Conservation (phyloP, 2,329 filamentous ascomycete species). For the Pseudogymnoascus sp. region DNA sequence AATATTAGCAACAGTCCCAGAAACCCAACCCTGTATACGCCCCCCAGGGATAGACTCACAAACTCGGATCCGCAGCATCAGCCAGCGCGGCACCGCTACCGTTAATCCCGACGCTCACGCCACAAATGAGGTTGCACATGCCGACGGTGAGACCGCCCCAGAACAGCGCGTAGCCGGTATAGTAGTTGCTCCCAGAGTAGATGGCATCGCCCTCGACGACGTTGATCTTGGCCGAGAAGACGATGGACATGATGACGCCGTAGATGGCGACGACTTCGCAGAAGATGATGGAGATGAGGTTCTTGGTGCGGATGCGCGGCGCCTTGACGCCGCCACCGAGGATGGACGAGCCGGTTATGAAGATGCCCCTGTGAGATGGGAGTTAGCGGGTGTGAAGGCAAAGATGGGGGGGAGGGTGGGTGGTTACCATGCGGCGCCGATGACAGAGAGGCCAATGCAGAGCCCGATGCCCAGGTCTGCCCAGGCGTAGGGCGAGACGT, state of each 20-base stretch:
- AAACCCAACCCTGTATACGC: neutral
- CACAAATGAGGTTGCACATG: slow-evolving; percentile 91
- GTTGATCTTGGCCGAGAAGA: slow-evolving; percentile 85
- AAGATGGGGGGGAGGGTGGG: neutral
- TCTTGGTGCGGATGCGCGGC: slow-evolving; percentile 97
- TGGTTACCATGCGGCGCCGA: slow-evolving; percentile 87
- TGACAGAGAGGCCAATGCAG: slow-evolving; percentile 92
- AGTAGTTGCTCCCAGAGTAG: slow-evolving; percentile 73
- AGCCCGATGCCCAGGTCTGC: slow-evolving; percentile 82
- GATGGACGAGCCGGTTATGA: slow-evolving; percentile 96
- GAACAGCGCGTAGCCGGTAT: slow-evolving; percentile 91
- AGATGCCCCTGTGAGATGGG: slow-evolving; percentile 69
- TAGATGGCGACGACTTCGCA: slow-evolving; percentile 99
- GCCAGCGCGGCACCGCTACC: slow-evolving; percentile 92
- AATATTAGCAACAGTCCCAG: slow-evolving; percentile 16
- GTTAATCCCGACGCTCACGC: slow-evolving; percentile 95
- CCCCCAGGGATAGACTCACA: slow-evolving; percentile 49
- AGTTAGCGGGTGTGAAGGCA: slow-evolving; percentile 10
- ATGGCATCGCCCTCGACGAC: slow-evolving; percentile 54
- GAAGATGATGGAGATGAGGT: slow-evolving; percentile 99
- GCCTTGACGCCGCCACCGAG: slow-evolving; percentile 94
- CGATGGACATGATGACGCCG: slow-evolving; percentile 98
- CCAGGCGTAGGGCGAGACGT: slow-evolving; percentile 90
- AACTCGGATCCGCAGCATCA: slow-evolving; percentile 81
- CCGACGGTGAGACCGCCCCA: slow-evolving; percentile 94